Conservation (phyloP, 2,329 filamentous ascomycete species). For the Talaromyces sp. region DNA sequence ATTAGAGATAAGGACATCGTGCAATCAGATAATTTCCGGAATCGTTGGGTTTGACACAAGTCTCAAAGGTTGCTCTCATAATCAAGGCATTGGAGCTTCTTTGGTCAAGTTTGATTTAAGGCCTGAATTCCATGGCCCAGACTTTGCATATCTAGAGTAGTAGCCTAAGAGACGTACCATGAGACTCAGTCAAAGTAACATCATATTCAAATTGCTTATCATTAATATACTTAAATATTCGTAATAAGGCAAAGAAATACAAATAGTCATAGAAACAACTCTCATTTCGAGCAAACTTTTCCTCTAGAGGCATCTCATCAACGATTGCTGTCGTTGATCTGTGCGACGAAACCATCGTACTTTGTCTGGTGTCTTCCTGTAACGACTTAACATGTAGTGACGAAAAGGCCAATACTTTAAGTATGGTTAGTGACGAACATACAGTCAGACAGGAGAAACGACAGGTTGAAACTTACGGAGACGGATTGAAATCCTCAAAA, state of each 20-base stretch:
- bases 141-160: background rate
- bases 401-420: constrained; percentile 39
- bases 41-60: background rate
- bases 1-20: background rate
- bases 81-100: background rate
- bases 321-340: background rate
- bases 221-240: background rate
- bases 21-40: background rate
- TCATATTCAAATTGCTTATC: background rate
- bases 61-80: background rate
- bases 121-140: background rate
- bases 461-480: constrained; percentile 37
- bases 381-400: constrained; percentile 38
- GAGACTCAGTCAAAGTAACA: background rate
- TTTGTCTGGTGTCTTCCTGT: no score
- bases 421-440: constrained; percentile 19
- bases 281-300: background rate
- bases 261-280: background rate
- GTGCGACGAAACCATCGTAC: background rate
- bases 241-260: background rate
- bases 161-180: background rate
- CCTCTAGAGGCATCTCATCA: background rate
- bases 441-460: background rate
- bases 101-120: background rate
- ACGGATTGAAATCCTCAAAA: constrained; percentile 63